Evolutionary conservation across 257 asterid species (phyloP).

Genomic region (Forsythia viridissima): DNA sequence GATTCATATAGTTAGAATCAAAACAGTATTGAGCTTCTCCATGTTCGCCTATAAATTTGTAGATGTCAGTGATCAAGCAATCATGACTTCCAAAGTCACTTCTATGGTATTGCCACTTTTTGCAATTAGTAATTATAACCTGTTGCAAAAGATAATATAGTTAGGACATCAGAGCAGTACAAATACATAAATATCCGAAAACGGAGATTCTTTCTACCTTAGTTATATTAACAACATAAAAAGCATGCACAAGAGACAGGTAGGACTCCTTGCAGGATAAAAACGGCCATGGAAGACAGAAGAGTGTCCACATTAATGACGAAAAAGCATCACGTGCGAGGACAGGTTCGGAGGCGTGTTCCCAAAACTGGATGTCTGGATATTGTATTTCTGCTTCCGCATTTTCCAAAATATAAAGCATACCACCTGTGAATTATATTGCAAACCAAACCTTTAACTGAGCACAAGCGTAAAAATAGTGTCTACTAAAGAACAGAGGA

Average conservation of each 20-base stretch:
- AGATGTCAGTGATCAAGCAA: conserved; percentile 66
- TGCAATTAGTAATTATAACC: conserved; percentile 58
- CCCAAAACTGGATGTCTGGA: conserved; percentile 86
- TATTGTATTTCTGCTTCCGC: conserved; percentile 47
- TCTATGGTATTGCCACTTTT: conserved; percentile 30
- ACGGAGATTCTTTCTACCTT: conserved; percentile 42
- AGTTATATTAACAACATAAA: conserved; percentile 52
- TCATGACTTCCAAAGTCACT: conserved; percentile 45
- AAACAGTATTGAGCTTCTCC: conserved; percentile 55
- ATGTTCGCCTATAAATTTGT: conserved; percentile 42
- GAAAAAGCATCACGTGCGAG: conserved; percentile 85
- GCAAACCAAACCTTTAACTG: conserved; percentile 9
- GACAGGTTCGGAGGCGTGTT: conserved; percentile 73
- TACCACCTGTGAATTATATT: conserved; percentile 54
- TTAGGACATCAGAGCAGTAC: conserved; percentile 17
- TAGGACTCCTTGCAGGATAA: conserved; percentile 74
- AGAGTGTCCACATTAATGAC: conserved; percentile 89
- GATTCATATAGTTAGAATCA: conserved; percentile 47
- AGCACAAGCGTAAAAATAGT: conserved; percentile 11
- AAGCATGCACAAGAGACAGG: conserved; percentile 76
- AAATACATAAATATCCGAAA: conserved; percentile 13
- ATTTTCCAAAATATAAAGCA: conserved; percentile 64
- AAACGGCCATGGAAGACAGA: conserved; percentile 88
- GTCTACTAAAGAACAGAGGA: background rate
- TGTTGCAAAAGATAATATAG: conserved; percentile 35